These are phyloP conservation scores for Daldinia caldariorum DNA, from an alignment of 495 filamentous ascomycete genomes.

Conservation along the genomic window DNA sequence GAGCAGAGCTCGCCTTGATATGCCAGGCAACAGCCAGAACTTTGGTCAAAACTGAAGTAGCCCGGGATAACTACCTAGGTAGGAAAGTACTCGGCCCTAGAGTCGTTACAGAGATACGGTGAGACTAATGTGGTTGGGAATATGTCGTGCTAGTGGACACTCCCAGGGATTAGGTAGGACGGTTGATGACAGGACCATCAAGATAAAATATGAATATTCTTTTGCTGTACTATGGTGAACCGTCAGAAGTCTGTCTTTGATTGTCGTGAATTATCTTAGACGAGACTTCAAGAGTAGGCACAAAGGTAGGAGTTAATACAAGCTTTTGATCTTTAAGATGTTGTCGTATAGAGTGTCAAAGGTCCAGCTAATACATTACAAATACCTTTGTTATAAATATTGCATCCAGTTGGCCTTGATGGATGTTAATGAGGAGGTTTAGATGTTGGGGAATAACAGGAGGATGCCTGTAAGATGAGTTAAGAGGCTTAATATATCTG, in stretches of 20 bases:
- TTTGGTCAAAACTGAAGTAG: background rate
- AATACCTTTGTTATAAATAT: conserved; percentile 19
- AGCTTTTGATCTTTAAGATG: conserved; percentile 25
- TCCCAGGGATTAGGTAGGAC: conserved; percentile 9
- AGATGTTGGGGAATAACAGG: background rate
- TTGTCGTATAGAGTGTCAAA: conserved; percentile 13
- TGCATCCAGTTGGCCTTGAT: background rate
- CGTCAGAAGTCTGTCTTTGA: conserved; percentile 36
- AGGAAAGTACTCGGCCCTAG: background rate
- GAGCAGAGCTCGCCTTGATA: background rate
- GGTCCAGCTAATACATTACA: conserved; percentile 1
- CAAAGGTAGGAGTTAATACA: conserved; percentile 26
- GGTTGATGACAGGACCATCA: conserved; percentile 23
- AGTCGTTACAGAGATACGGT: background rate
- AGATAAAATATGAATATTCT: conserved; percentile 33
- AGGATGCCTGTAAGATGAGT: background rate
- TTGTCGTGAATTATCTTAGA: conserved; percentile 40
- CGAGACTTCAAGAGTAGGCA: conserved; percentile 17
- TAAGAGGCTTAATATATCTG: conserved; percentile 12
- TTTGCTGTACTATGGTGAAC: conserved; percentile 26
- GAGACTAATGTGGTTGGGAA: background rate
- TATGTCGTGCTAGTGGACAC: conserved; percentile 26
- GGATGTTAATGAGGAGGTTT: conserved; percentile 1
- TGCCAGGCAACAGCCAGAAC: background rate
- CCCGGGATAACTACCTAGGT: background rate